These are phyloP conservation scores for Coemansia sp. DNA, from an alignment of 192 early-diverging fungal species.

Conservation along the genomic window DNA sequence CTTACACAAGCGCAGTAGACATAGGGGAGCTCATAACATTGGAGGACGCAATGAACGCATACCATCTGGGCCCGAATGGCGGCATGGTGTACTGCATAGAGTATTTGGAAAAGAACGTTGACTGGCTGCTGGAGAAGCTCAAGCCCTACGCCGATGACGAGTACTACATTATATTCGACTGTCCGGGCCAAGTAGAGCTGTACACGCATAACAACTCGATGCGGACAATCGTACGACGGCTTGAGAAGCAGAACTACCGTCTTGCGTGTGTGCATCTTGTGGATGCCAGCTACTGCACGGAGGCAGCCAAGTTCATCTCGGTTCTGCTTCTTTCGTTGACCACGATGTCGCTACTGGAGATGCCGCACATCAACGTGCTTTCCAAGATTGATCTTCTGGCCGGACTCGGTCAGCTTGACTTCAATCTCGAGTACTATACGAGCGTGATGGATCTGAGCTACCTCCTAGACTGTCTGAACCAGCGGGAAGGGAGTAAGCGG, in stretches of 20 bases:
- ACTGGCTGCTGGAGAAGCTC: conserved; percentile 85
- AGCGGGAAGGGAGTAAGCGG: conserved; percentile 52
- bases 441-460: conserved; percentile 89
- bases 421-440: conserved; percentile 93
- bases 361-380: conserved; percentile 96
- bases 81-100: conserved; percentile 97
- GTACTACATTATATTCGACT: conserved; percentile 94
- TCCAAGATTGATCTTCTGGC: conserved; percentile 92
- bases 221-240: conserved; percentile 67
- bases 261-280: conserved; percentile 83
- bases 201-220: conserved; percentile 92
- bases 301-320: conserved; percentile 92
- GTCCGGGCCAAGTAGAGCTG: conserved; percentile 96
- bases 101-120: conserved; percentile 86
- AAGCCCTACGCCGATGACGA: conserved; percentile 43
- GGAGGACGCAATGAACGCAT: conserved; percentile 88
- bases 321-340: conserved; percentile 84
- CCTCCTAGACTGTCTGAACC: conserved; percentile 75
- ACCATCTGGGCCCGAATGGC: conserved; percentile 92
- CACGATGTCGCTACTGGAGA: conserved; percentile 89
- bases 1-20: conserved; percentile 79
- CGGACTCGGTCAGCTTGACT: conserved; percentile 69
- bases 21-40: conserved; percentile 90
- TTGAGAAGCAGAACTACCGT: conserved; percentile 67
- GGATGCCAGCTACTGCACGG: conserved; percentile 90